A percentile compares a stretch with the other conserved stretches of the same genome.
Evolutionary conservation across 2,329 filamentous ascomycete species (phyloP).

Genomic region (Cercospora sojina): DNA sequence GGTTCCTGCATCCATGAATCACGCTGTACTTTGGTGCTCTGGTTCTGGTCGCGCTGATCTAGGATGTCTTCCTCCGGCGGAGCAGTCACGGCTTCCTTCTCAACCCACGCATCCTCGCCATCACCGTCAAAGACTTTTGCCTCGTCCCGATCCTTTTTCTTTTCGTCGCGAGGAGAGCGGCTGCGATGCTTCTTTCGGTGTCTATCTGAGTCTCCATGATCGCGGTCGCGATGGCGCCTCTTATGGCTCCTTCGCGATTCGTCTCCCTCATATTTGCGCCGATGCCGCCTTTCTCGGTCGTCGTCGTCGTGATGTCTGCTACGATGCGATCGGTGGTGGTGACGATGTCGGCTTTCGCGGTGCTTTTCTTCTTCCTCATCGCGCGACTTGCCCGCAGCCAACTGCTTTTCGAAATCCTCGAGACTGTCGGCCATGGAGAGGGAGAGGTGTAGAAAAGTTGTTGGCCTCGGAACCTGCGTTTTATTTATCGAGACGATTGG

Average conservation of each 20-base stretch:
- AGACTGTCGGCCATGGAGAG: conserved; percentile 51
- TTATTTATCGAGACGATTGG: background rate
- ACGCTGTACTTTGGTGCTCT: conserved; percentile 55
- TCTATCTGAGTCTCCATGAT: conserved; percentile 43
- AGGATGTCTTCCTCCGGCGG: conserved; percentile 45
- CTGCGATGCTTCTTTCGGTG: conserved; percentile 35
- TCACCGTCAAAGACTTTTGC: conserved; percentile 39
- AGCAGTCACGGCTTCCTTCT: conserved; percentile 46
- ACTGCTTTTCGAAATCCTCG: conserved; percentile 74
- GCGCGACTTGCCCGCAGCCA: conserved; percentile 61
- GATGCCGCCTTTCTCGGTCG: conserved; percentile 48
- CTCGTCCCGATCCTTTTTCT: conserved; percentile 29
- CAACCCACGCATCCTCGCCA: conserved; percentile 51
- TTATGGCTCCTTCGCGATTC: background rate
- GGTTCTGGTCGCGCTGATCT: conserved; percentile 44
- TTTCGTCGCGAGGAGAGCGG: conserved; percentile 36
- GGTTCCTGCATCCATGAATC: conserved; percentile 96
- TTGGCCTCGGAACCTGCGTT: background rate
- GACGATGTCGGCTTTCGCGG: conserved; percentile 39
- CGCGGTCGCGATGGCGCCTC: conserved; percentile 46
- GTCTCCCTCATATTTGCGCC: conserved; percentile 33
- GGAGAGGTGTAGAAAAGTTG: background rate
- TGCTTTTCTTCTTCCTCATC: conserved; percentile 62
- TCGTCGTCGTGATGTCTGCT: conserved; percentile 45
- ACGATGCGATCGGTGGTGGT: conserved; percentile 46